Conservation (phyloP, 176 grass and related monocot genomes). For the Eragrostis nindensis region DNA sequence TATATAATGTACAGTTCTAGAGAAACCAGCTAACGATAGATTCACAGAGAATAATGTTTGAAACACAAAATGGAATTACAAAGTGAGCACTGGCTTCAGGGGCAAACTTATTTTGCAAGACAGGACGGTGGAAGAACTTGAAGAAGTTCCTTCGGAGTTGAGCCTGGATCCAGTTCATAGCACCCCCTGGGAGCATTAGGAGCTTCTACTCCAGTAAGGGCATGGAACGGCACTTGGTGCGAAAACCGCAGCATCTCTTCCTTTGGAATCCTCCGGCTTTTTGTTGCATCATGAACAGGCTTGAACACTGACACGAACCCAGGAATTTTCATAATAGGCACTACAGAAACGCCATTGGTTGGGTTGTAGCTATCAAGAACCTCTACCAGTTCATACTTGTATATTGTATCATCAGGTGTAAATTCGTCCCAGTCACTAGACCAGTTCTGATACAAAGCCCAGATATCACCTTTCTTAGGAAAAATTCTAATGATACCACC, state of each 20-base stretch:
- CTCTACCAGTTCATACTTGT: conserved; percentile 84
- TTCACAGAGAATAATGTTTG: not conserved
- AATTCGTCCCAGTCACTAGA: conserved; percentile 68
- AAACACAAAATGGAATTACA: conserved; percentile 11
- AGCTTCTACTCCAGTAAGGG: conserved; percentile 71
- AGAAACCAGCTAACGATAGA: conserved; percentile 21
- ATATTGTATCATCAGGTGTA: conserved; percentile 74
- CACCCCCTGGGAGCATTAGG: conserved; percentile 73
- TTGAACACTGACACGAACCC: conserved; percentile 80
- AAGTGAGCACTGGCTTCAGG: conserved; percentile 13
- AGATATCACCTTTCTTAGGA: conserved; percentile 83
- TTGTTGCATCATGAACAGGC: conserved; percentile 37
- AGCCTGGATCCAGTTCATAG: conserved; percentile 83
- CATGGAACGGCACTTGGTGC: conserved; percentile 80
- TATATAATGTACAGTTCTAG: conserved; percentile 26
- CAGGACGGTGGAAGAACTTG: conserved; percentile 26
- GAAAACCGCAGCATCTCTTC: conserved; percentile 86
- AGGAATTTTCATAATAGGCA: conserved; percentile 65
- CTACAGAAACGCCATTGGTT: conserved; percentile 61
- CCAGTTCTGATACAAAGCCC: conserved; percentile 93
- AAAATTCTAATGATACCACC: conserved; percentile 63
- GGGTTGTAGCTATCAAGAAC: conserved; percentile 74
- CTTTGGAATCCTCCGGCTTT: conserved; percentile 51
- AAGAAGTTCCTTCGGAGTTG: conserved; percentile 74
- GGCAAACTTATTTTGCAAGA: conserved; percentile 9